phyloP scores from a whole-genome alignment of 176 grass and related monocot species.

The Eremochloa ophiuroides region DNA sequence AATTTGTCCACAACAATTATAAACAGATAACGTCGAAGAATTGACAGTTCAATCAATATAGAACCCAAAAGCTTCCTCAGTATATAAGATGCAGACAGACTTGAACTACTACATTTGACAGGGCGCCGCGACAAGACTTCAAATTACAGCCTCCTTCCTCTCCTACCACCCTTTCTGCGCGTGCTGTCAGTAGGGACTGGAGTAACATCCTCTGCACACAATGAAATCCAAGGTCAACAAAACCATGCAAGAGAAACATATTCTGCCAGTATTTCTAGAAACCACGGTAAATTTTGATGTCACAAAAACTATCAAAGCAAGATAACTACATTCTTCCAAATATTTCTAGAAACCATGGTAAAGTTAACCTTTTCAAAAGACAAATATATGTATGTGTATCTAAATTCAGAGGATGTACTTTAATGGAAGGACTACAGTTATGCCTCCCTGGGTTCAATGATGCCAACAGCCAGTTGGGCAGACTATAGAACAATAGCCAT shows the following conservation, averaged over 20 bases:
- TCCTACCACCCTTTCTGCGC: constrained; percentile 56
- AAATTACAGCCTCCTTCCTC: constrained; percentile 54
- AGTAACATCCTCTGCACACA: constrained; percentile 48
- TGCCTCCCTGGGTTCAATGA: not conserved
- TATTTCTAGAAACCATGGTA: not conserved
- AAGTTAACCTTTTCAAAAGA: not conserved
- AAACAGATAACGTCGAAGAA: too few relatives aligned
- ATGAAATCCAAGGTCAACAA: not conserved
- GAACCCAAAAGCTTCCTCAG: not conserved
- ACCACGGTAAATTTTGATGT: not conserved
- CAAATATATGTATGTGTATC: not conserved
- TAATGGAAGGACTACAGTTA: not conserved
- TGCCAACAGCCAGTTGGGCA: not conserved
- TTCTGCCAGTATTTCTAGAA: too few relatives aligned
- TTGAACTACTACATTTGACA: not conserved
- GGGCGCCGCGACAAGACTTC: not conserved
- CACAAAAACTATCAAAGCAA: not conserved
- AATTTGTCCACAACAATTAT: too few relatives aligned
- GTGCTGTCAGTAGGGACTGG: constrained; percentile 61
- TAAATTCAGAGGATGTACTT: not conserved
- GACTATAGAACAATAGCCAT: not conserved
- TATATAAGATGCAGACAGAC: not conserved
- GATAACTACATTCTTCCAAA: not conserved
- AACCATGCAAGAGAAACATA: not conserved
- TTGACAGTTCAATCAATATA: not conserved